phyloP scores from a whole-genome alignment of 371 early-diverging fungal species.

The Batrachochytrium dendrobatidis region DNA sequence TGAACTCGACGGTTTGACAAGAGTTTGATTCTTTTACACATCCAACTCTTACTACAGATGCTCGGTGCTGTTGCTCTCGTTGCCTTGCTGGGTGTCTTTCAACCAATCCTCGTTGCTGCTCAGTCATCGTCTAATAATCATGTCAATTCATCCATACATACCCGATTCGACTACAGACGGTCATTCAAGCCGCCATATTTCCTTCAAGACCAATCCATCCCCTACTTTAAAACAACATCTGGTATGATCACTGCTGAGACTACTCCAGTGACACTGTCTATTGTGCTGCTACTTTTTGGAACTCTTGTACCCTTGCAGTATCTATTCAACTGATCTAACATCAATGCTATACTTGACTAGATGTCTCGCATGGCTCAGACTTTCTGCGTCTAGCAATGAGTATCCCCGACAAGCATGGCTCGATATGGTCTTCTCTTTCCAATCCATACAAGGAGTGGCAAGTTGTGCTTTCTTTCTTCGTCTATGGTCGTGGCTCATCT shows the following conservation, averaged over 20 bases:
- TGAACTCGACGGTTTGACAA: no score
- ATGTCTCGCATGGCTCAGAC: slow-evolving; percentile 46
- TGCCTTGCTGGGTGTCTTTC: no score
- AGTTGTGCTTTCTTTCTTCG: slow-evolving; percentile 56
- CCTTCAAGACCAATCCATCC: slow-evolving; percentile 37
- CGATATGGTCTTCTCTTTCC: slow-evolving; percentile 59
- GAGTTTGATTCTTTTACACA: no score
- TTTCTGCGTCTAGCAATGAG: slow-evolving; percentile 64
- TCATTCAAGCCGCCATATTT: slow-evolving; percentile 58
- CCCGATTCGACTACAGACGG: slow-evolving; percentile 54
- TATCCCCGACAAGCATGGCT: slow-evolving; percentile 55
- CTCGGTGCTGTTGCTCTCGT: no score
- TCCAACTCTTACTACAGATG: no score
- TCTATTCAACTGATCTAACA: neutral
- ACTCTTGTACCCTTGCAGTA: neutral
- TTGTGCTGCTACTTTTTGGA: neutral
- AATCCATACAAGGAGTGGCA: slow-evolving; percentile 73
- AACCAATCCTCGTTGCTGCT: no score
- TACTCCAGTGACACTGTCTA: neutral
- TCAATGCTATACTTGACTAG: slow-evolving; percentile 23
- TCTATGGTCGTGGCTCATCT: slow-evolving; percentile 53
- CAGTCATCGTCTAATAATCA: no score
- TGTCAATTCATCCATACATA: no score
- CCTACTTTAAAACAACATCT: slow-evolving; percentile 48
- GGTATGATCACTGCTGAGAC: slow-evolving; percentile 30